phyloP scores from a whole-genome alignment of 257 asterid genomes.

The Forsythia suspensa region DNA sequence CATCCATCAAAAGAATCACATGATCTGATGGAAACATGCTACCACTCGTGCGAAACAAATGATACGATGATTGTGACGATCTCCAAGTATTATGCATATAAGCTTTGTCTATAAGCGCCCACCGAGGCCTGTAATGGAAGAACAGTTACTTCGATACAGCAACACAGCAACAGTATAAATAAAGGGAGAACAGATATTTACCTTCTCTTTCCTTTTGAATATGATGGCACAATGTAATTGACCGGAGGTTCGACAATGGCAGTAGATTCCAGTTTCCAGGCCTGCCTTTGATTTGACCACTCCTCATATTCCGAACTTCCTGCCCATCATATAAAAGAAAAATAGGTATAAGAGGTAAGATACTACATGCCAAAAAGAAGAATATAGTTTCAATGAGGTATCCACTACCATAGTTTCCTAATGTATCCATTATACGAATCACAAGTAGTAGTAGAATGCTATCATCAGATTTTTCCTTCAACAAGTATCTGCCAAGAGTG shows the following conservation, averaged over 20 bases:
- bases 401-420: slow-evolving; percentile 85
- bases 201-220: slow-evolving; percentile 95
- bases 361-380: slow-evolving; percentile 18
- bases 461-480: slow-evolving; percentile 95
- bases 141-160: slow-evolving; percentile 20
- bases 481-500: slow-evolving; percentile 63
- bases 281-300: slow-evolving; percentile 93
- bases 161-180: slow-evolving; percentile 5
- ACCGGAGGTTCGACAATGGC: slow-evolving; percentile 90
- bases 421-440: slow-evolving; percentile 86
- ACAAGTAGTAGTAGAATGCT: slow-evolving; percentile 89
- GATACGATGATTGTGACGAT: slow-evolving; percentile 91
- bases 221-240: slow-evolving; percentile 80
- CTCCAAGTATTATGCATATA: slow-evolving; percentile 97
- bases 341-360: slow-evolving; percentile 7
- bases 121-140: slow-evolving; percentile 71
- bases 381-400: slow-evolving; percentile 15
- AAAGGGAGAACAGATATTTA: slow-evolving; percentile 27
- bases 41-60: slow-evolving; percentile 61
- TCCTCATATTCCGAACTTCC: slow-evolving; percentile 98
- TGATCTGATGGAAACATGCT: slow-evolving; percentile 66
- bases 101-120: slow-evolving; percentile 94
- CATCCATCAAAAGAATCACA: slow-evolving; percentile 63
- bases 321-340: slow-evolving; percentile 36
- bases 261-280: slow-evolving; percentile 93